Evolutionary conservation across 352 stramenopile genomes (phyloP).

Genomic region (Elongisporangium senticosum): DNA sequence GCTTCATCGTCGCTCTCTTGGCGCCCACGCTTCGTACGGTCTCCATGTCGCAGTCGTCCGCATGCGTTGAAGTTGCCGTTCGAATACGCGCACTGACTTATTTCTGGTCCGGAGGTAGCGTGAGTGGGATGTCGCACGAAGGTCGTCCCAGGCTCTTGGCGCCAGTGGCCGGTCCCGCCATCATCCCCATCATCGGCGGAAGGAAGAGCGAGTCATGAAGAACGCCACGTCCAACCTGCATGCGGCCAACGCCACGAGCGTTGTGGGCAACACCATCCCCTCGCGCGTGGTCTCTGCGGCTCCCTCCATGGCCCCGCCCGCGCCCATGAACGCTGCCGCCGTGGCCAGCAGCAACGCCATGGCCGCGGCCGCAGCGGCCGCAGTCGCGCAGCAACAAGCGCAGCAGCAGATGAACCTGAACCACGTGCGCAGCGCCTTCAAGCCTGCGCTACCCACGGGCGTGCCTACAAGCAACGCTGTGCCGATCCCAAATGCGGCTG

Average conservation of each 20-base stretch:
- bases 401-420: conserved; percentile 49
- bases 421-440: conserved; percentile 69
- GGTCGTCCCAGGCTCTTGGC: conserved; percentile 9
- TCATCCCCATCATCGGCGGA: background rate
- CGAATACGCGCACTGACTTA: background rate
- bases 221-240: conserved; percentile 67
- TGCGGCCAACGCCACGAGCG: conserved; percentile 72
- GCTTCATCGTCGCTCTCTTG: background rate
- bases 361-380: conserved; percentile 17
- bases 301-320: conserved; percentile 18
- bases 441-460: conserved; percentile 34
- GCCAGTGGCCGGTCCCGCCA: conserved; percentile 3
- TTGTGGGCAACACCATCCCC: conserved; percentile 73
- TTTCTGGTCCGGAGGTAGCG: background rate
- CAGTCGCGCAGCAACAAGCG: conserved; percentile 17
- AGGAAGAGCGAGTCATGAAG: conserved; percentile 16
- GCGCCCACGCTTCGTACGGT: background rate
- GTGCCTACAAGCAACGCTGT: conserved; percentile 14
- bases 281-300: conserved; percentile 23
- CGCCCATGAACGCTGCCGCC: conserved; percentile 3
- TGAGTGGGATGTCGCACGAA: conserved; percentile 11
- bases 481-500: conserved; percentile 17
- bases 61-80: background rate
- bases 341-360: conserved; percentile 17
- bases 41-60: background rate